A percentile compares a stretch with the other conserved stretches of the same genome.
These are phyloP conservation scores for Claviceps capensis DNA, from an alignment of 2,329 filamentous ascomycete genomes.

Conservation along the genomic window DNA sequence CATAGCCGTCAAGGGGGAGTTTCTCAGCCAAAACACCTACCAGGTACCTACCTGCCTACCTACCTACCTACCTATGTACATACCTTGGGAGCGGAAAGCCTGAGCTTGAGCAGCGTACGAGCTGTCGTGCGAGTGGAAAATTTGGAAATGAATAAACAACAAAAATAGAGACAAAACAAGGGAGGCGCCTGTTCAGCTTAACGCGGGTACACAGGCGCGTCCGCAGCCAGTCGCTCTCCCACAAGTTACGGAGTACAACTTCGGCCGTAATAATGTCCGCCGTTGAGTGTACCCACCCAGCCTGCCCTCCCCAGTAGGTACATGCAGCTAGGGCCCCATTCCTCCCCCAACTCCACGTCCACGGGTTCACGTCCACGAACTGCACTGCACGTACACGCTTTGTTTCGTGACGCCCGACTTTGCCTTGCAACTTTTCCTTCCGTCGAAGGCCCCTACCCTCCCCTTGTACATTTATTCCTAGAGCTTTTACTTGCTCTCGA, in stretches of 20 bases:
- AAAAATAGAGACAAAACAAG: too few species aligned
- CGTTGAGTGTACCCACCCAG: too few species aligned
- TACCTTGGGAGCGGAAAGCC: not conserved
- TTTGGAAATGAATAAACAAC: too few species aligned
- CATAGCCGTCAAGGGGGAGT: not conserved
- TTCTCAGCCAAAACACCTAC: not conserved
- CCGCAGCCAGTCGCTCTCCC: too few species aligned
- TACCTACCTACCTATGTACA: not conserved
- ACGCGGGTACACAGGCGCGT: too few species aligned
- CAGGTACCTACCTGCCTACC: not conserved
- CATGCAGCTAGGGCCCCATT: conserved; percentile 2
- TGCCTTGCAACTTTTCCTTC: not conserved
- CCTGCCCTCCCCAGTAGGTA: not conserved
- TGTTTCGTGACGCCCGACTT: conserved; percentile 6
- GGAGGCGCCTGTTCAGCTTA: too few species aligned
- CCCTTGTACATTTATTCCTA: not conserved
- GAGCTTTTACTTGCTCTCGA: not conserved
- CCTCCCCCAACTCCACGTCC: conserved; percentile 5
- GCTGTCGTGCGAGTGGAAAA: too few species aligned
- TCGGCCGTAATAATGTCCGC: too few species aligned
- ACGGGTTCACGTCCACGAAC: conserved; percentile 6
- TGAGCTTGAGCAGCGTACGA: too few species aligned
- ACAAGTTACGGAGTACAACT: too few species aligned
- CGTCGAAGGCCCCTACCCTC: not conserved
- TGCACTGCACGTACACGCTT: conserved; percentile 7